Percentiles rank a stretch among this genome's conserved stretches.
Evolutionary conservation across 768 basidiomycete species (phyloP).

Genomic region (Trametes sanguinea): DNA sequence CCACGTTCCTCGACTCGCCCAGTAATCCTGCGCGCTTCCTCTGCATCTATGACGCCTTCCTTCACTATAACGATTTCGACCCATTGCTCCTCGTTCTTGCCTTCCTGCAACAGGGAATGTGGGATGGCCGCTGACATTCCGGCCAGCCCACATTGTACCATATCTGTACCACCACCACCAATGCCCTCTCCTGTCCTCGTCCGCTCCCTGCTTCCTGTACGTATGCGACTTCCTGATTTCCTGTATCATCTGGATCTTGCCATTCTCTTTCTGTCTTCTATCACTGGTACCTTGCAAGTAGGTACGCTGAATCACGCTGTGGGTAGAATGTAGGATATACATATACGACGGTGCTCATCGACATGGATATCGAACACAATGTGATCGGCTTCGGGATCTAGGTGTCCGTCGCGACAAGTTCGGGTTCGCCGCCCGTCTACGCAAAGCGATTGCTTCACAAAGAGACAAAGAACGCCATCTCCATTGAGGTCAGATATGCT

Average conservation of each 20-base stretch:
- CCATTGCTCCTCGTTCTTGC: background rate
- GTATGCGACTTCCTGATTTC: slow-evolving; percentile 1
- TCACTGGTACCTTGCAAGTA: too few relatives aligned
- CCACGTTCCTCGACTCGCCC: background rate
- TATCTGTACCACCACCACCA: slow-evolving; percentile 1
- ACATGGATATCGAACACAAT: too few relatives aligned
- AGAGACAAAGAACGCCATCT: too few relatives aligned
- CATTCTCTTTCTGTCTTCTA: too few relatives aligned
- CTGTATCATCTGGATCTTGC: background rate
- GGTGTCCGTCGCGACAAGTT: too few relatives aligned
- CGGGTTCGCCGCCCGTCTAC: too few relatives aligned
- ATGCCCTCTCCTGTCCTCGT: background rate
- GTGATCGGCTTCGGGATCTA: too few relatives aligned
- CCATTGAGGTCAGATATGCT: too few relatives aligned
- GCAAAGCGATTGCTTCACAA: too few relatives aligned
- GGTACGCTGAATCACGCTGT: background rate
- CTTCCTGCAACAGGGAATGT: too few relatives aligned
- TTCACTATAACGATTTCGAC: background rate
- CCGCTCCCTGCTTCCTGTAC: slow-evolving; percentile 17
- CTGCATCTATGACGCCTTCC: slow-evolving; percentile 2
- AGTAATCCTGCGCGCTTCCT: slow-evolving; percentile 1
- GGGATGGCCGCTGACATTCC: background rate
- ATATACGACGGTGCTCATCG: too few relatives aligned
- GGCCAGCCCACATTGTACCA: slow-evolving; percentile 8
- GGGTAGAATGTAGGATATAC: slow-evolving; percentile 10